Evolutionary conservation across 2,329 filamentous ascomycete species (phyloP), one percentile per base, ranked within the genome.

Genomic region (Diplodia intermedia): DNA sequence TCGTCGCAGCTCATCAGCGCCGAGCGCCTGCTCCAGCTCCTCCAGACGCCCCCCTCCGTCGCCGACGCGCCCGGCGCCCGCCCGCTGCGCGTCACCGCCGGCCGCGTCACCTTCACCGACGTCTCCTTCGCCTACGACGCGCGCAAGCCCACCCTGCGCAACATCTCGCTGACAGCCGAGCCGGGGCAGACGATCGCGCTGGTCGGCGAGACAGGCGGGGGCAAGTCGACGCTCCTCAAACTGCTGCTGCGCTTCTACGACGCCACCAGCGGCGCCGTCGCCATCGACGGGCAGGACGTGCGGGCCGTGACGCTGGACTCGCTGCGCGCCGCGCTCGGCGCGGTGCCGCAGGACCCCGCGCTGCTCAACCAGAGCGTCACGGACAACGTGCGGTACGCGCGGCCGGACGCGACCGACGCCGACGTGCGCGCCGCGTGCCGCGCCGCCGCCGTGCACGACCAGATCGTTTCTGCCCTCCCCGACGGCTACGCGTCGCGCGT

Each of bases 401-500:
- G 85, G 80, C 83, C 88, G 71, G 71, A 85, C n/a, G 82, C 83
- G 23, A 69, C 83, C 0, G 83, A 85, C 31, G 86, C 86, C 23
- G 82, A 81, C 66, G 89, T 81, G 1, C 70, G 76, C 56, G 75
- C 75, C 18, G 78, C 79, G 2, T 80, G 79, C 70, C 74, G 73
- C 40, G 77, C 79, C 57, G 79, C 79, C n/a, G 69, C 50, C 18
- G 49, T 68, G 11, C 65, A 66, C 38, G 47, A 60, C 6, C 49
- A 69, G 40, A 53, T 68, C 33, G 3, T n/a, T n/a, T n/a, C 38
- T 14, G 33, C 49, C 9, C 65, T 67, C n/a, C 53, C 43, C 2
- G 52, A 91, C 81, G 87, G 88, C 1, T 94, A 94, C 74, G 85
- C 90, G 4, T 93, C 92, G 0, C 79, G 86, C 9, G 91, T 95